These are phyloP conservation scores for Phytophthora kernoviae DNA, from an alignment of 352 stramenopile genomes.

Conservation along the genomic window DNA sequence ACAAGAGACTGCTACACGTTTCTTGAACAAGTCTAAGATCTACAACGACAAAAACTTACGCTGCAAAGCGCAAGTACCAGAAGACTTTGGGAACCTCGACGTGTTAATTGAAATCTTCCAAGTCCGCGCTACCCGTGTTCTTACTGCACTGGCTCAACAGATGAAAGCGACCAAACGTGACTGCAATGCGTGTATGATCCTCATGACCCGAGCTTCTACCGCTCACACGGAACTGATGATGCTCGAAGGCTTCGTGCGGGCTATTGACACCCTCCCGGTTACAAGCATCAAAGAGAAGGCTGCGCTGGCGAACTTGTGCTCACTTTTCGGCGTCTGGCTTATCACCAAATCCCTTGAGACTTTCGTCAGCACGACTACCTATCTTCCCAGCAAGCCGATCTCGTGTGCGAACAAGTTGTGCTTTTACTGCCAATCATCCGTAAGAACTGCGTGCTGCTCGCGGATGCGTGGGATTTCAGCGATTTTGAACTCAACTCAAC, in stretches of 20 bases:
- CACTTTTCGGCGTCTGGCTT: constrained; percentile 38
- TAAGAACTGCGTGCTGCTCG: constrained; percentile 52
- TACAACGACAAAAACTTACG: constrained; percentile 33
- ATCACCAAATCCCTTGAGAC: constrained; percentile 40
- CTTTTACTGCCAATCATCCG: constrained; percentile 35
- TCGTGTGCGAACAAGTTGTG: constrained; percentile 30
- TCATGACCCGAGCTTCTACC: constrained; percentile 44
- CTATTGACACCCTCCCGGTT: constrained; percentile 16
- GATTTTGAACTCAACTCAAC: constrained; percentile 66
- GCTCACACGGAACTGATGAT: constrained; percentile 50
- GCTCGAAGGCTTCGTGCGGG: constrained; percentile 32
- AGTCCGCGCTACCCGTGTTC: constrained; percentile 34
- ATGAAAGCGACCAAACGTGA: constrained; percentile 52
- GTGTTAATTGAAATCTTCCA: constrained; percentile 48
- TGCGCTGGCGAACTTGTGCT: constrained; percentile 30
- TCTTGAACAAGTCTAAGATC: constrained; percentile 41
- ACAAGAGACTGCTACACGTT: constrained; percentile 24
- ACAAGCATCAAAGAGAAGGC: constrained; percentile 19
- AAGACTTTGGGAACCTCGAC: constrained; percentile 44
- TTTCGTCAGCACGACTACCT: constrained; percentile 52
- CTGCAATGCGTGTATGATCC: constrained; percentile 44
- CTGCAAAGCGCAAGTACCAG: constrained; percentile 36
- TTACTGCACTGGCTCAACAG: constrained; percentile 32
- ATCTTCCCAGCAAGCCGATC: constrained; percentile 38
- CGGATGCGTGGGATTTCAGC: constrained; percentile 38